A percentile compares a stretch with the other conserved stretches of the same genome.
Evolutionary conservation across 2,329 filamentous ascomycete species (phyloP).

Genomic region (Aaosphaeria arxii): DNA sequence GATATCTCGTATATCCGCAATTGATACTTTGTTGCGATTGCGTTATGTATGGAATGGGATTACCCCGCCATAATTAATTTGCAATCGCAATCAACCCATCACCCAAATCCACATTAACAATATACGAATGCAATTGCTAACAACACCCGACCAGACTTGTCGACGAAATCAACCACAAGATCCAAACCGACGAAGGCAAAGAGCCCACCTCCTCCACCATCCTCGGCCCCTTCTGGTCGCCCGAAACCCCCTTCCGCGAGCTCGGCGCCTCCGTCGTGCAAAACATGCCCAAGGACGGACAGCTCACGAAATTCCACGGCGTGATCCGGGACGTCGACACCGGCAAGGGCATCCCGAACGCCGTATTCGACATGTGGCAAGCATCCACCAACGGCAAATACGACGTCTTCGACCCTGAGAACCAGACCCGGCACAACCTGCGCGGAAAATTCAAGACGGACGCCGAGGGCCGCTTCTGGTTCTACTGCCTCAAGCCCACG

Average conservation of each 20-base stretch:
- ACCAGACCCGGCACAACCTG: slow-evolving; percentile 66
- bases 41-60: no score
- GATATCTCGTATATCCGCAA: no score
- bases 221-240: slow-evolving; percentile 67
- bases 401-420: slow-evolving; percentile 66
- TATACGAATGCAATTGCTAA: not conserved
- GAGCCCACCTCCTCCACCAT: slow-evolving; percentile 67
- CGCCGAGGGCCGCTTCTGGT: slow-evolving; percentile 62
- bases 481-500: slow-evolving; percentile 69
- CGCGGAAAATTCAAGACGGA: slow-evolving; percentile 69
- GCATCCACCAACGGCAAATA: slow-evolving; percentile 69
- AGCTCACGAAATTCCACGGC: slow-evolving; percentile 63
- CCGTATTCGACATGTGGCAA: slow-evolving; percentile 72
- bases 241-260: slow-evolving; percentile 65
- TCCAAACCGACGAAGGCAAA: slow-evolving; percentile 54
- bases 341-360: slow-evolving; percentile 58
- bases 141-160: slow-evolving; percentile 45
- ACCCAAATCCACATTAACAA: not conserved
- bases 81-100: not conserved
- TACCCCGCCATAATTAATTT: no score
- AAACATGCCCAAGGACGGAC: slow-evolving; percentile 53
- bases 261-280: slow-evolving; percentile 63
- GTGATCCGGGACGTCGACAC: slow-evolving; percentile 59
- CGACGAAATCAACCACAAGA: slow-evolving; percentile 60
- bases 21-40: not conserved